A percentile compares a stretch with the other conserved stretches of the same genome.
Evolutionary conservation across 2,329 filamentous ascomycete genomes (phyloP).

Genomic region (Fusarium penzigii): DNA sequence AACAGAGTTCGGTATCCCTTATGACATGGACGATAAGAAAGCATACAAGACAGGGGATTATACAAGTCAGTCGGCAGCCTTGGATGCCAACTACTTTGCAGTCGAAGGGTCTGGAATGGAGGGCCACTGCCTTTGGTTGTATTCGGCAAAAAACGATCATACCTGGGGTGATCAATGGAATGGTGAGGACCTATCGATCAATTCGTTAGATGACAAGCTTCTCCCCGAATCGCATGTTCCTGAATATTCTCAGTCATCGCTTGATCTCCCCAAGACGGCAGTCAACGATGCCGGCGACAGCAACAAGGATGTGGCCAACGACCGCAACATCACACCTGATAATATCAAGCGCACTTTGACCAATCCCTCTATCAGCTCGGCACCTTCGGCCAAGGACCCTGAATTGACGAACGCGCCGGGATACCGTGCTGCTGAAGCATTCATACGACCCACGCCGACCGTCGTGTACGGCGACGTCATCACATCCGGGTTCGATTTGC

Average conservation of each 20-base stretch:
- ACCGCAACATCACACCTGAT: constrained; percentile 65
- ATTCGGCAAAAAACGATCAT: constrained; percentile 81
- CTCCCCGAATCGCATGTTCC: constrained; percentile 55
- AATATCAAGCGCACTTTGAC: constrained; percentile 76
- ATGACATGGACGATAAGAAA: constrained; percentile 96
- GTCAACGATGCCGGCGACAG: constrained; percentile 6
- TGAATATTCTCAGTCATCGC: constrained; percentile 46
- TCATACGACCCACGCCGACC: constrained; percentile 81
- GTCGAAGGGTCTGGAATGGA: constrained; percentile 82
- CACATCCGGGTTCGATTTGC: constrained; percentile 79
- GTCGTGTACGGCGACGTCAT: constrained; percentile 70
- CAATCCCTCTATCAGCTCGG: constrained; percentile 65
- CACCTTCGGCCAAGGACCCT: constrained; percentile 51
- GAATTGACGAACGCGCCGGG: constrained; percentile 67
- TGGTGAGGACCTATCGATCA: constrained; percentile 92
- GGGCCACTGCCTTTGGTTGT: constrained; percentile 89
- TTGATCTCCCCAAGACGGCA: constrained; percentile 36
- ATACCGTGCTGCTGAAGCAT: constrained; percentile 89
- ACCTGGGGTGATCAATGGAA: constrained; percentile 94
- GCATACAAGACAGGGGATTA: constrained; percentile 97
- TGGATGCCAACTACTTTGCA: constrained; percentile 95
- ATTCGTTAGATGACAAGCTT: constrained; percentile 76
- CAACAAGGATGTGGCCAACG: constrained; percentile 48
- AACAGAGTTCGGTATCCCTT: constrained; percentile 96
- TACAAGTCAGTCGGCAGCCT: constrained; percentile 83